Percentiles rank a stretch among this genome's conserved stretches.
Evolutionary conservation across 73 alveolate genomes (phyloP).

Genomic region (Tetrahymena elliotti): DNA sequence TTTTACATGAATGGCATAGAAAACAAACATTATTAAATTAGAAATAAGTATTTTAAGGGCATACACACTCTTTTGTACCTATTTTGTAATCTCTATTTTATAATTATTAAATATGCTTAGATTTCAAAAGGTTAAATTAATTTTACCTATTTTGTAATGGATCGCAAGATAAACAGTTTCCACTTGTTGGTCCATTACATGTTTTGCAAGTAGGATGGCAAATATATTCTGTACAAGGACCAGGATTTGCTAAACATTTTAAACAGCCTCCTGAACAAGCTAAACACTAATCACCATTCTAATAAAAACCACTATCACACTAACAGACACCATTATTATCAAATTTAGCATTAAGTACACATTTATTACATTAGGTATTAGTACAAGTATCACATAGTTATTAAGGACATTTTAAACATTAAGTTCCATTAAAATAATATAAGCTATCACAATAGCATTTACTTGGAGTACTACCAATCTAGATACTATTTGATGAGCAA

Average conservation of each 20-base stretch:
- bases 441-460: background rate
- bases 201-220: background rate
- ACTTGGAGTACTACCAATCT: background rate
- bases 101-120: too few species aligned
- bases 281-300: background rate
- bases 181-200: background rate
- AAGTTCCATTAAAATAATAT: background rate
- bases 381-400: background rate
- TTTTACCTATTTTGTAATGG: background rate
- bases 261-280: background rate
- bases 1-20: background rate
- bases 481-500: background rate
- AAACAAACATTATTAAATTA: background rate
- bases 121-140: too few species aligned
- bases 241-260: background rate
- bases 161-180: background rate
- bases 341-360: background rate
- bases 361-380: background rate
- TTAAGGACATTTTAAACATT: background rate
- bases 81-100: too few species aligned
- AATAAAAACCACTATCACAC: background rate
- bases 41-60: background rate
- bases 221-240: background rate
- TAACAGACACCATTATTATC: background rate
- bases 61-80: background rate